Evolutionary conservation across 441 rosid genomes (phyloP).

Genomic region (Iberis amara): DNA sequence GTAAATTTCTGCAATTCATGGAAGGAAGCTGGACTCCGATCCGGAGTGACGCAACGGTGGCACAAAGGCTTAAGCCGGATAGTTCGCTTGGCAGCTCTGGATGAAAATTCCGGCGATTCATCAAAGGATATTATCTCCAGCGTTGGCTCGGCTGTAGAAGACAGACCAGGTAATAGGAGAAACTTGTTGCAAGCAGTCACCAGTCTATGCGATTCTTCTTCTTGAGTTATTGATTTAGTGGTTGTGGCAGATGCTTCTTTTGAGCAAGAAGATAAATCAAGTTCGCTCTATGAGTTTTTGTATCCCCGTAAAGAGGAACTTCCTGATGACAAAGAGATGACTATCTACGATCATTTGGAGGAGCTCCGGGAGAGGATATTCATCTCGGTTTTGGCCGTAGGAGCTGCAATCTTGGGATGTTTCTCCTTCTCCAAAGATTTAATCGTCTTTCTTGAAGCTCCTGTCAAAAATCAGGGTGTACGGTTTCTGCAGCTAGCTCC

Average conservation of each 20-base stretch:
- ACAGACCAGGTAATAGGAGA: conserved; percentile 51
- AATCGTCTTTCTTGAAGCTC: conserved; percentile 84
- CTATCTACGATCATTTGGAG: conserved; percentile 87
- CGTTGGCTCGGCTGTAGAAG: conserved; percentile 57
- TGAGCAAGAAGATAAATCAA: conserved; percentile 38
- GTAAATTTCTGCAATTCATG: conserved; percentile 32
- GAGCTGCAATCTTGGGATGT: conserved; percentile 86
- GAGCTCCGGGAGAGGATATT: conserved; percentile 85
- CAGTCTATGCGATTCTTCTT: too few relatives aligned
- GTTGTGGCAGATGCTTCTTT: conserved; percentile 33
- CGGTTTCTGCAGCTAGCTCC: conserved; percentile 93
- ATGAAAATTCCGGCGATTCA: conserved; percentile 42
- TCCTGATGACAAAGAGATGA: conserved; percentile 96
- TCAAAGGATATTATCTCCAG: conserved; percentile 34
- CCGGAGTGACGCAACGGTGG: conserved; percentile 29
- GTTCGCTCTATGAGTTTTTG: conserved; percentile 61
- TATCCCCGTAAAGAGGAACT: conserved; percentile 87
- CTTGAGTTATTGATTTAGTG: background rate
- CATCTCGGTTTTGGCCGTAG: conserved; percentile 84
- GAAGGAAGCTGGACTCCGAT: conserved; percentile 32
- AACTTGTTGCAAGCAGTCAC: conserved; percentile 1
- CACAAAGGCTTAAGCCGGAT: conserved; percentile 26
- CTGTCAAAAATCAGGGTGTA: conserved; percentile 84
- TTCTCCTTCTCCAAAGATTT: conserved; percentile 88
- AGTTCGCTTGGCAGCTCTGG: conserved; percentile 50